phyloP scores from a whole-genome alignment of 169 alveolate species.

The Fabrea salina region DNA sequence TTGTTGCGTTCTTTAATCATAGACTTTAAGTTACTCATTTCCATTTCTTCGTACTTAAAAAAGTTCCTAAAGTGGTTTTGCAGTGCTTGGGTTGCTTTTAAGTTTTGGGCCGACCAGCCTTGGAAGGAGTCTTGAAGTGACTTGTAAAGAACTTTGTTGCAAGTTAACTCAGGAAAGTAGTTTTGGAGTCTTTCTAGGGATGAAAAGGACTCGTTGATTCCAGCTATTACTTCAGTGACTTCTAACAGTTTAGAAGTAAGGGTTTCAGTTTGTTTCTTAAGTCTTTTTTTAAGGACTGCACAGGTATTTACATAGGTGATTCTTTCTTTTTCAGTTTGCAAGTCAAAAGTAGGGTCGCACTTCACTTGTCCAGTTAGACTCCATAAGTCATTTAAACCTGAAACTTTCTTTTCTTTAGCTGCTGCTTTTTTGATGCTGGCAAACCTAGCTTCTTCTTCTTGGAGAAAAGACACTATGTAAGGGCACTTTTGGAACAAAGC shows the following conservation, averaged over 20 bases:
- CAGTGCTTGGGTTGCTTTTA: not conserved
- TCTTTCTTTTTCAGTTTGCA: not conserved
- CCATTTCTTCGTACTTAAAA: not conserved
- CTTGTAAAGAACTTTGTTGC: not conserved
- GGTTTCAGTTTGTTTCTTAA: not conserved
- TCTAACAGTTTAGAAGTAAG: not conserved
- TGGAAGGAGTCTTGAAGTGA: not conserved
- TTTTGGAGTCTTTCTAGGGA: not conserved
- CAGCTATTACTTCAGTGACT: not conserved
- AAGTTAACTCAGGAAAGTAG: not conserved
- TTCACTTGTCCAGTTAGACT: not conserved
- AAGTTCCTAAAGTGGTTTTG: not conserved
- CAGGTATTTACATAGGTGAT: not conserved
- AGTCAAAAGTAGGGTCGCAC: not conserved
- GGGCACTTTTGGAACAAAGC: not conserved
- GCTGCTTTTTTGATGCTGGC: not conserved
- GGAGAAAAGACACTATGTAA: not conserved
- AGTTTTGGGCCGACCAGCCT: not conserved
- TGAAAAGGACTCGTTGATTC: not conserved
- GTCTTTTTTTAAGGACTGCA: not conserved
- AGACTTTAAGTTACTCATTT: not conserved
- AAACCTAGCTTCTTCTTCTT: not conserved
- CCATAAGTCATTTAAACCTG: not conserved
- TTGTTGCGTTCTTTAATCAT: constrained; percentile 2
- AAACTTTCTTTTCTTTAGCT: not conserved